Evolutionary conservation across 257 asterid genomes (phyloP).

Genomic region (Paraleonurus japonicus): DNA sequence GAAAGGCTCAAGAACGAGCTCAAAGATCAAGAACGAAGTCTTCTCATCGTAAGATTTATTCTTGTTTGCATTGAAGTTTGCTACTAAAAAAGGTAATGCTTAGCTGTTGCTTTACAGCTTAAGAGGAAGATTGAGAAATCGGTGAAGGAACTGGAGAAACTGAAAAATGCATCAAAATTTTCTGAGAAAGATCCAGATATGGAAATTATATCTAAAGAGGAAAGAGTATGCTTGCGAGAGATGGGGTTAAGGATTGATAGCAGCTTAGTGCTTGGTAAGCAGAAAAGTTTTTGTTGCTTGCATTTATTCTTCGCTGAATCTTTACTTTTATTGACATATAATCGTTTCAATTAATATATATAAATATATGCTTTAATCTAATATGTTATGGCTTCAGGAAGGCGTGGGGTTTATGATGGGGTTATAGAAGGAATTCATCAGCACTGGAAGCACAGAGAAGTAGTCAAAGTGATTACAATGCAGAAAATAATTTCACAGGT

Average conservation of each 20-base stretch:
- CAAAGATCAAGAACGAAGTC: conserved; percentile 53
- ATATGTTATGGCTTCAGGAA: conserved; percentile 55
- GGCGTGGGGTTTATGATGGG: conserved; percentile 79
- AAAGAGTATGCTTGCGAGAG: conserved; percentile 61
- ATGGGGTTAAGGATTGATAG: conserved; percentile 62
- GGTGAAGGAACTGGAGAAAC: conserved; percentile 42
- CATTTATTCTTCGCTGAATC: conserved; percentile 4
- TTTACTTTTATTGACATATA: not conserved
- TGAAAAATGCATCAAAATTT: conserved; percentile 45
- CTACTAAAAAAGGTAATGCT: conserved; percentile 20
- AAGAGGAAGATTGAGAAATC: conserved; percentile 72
- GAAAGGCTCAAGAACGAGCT: conserved; percentile 69
- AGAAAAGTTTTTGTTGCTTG: conserved; percentile 22
- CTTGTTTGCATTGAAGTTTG: conserved; percentile 18
- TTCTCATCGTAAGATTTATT: conserved; percentile 47
- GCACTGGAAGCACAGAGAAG: conserved; percentile 95
- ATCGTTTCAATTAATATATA: not conserved
- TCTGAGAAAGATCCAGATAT: conserved; percentile 58
- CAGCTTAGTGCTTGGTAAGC: conserved; percentile 80
- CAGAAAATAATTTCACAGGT: conserved; percentile 69
- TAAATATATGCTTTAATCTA: not conserved
- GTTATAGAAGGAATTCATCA: conserved; percentile 86
- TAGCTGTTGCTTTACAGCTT: conserved; percentile 54
- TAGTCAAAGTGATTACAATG: conserved; percentile 87
- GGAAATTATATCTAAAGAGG: conserved; percentile 76